phyloP scores from a whole-genome alignment of 164 flowering plant species.

The Tetrastigma voinierianum region DNA sequence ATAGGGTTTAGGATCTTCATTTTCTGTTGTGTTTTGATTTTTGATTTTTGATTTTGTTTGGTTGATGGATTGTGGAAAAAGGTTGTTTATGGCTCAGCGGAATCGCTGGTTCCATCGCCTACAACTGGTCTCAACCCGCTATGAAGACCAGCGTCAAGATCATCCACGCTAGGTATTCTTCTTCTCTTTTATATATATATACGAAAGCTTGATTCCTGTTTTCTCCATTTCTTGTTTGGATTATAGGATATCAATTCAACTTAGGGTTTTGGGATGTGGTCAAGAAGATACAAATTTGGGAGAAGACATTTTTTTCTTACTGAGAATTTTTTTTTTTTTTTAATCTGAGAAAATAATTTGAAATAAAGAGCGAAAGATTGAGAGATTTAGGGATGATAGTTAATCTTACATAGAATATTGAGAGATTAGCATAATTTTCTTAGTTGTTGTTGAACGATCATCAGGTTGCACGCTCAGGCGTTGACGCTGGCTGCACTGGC shows the following conservation, averaged over 20 bases:
- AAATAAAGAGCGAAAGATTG: too few species aligned
- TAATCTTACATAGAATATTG: too few species aligned
- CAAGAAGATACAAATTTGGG: too few species aligned
- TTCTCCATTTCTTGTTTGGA: neutral
- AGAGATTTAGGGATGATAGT: neutral
- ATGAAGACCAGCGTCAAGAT: conserved; percentile 68
- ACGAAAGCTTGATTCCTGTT: neutral
- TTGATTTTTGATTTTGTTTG: too few species aligned
- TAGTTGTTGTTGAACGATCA: neutral
- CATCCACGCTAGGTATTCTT: conserved; percentile 59
- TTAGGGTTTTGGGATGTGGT: too few species aligned
- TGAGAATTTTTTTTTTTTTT: too few species aligned
- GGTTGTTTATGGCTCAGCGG: conserved; percentile 62
- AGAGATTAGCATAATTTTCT: neutral
- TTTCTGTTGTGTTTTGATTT: too few species aligned
- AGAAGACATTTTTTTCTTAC: too few species aligned
- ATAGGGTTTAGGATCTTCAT: too few species aligned
- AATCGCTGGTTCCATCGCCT: conserved; percentile 58
- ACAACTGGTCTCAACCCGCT: conserved; percentile 61
- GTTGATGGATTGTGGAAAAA: neutral
- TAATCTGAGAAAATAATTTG: too few species aligned
- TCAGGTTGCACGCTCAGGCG: conserved; percentile 67
- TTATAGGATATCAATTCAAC: too few species aligned
- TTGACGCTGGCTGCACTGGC: conserved; percentile 64
- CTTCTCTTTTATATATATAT: neutral